phyloP scores from a whole-genome alignment of 148 eudicot species.

The Salicornia ramosissima region DNA sequence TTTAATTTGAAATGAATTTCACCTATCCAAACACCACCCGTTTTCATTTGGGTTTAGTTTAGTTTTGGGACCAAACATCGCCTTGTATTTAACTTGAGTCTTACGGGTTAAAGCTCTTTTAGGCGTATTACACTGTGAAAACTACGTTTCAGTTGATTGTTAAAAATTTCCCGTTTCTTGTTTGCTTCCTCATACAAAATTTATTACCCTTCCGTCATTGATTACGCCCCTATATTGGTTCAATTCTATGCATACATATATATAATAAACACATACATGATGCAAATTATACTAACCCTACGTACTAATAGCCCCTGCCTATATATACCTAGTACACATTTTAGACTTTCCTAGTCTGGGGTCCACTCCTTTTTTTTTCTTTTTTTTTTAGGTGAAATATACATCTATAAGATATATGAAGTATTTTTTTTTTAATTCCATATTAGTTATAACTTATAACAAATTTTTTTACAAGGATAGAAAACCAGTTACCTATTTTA shows the following conservation, averaged over 20 bases:
- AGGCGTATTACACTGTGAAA: too few relatives aligned
- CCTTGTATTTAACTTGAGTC: too few relatives aligned
- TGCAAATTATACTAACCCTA: conserved; percentile 1
- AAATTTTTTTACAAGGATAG: too few relatives aligned
- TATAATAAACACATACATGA: conserved; percentile 5
- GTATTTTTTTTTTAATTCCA: too few relatives aligned
- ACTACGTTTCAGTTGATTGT: not conserved
- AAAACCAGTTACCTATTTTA: too few relatives aligned
- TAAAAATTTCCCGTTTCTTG: not conserved
- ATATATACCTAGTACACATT: not conserved
- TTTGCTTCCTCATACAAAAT: not conserved
- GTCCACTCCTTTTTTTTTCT: not conserved
- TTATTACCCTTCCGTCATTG: conserved; percentile 2
- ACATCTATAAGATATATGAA: too few relatives aligned
- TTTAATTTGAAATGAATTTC: too few relatives aligned
- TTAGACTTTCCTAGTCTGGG: conserved; percentile 12
- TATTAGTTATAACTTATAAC: too few relatives aligned
- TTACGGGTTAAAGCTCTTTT: too few relatives aligned
- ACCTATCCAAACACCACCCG: too few relatives aligned
- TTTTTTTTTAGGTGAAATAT: not conserved
- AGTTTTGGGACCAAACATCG: too few relatives aligned
- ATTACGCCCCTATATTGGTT: not conserved
- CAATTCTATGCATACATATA: not conserved
- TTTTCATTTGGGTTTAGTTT: too few relatives aligned
- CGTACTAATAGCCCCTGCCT: conserved; percentile 6